phyloP scores from a whole-genome alignment of 352 stramenopile genomes.

The Phytopythium kandeliae region DNA sequence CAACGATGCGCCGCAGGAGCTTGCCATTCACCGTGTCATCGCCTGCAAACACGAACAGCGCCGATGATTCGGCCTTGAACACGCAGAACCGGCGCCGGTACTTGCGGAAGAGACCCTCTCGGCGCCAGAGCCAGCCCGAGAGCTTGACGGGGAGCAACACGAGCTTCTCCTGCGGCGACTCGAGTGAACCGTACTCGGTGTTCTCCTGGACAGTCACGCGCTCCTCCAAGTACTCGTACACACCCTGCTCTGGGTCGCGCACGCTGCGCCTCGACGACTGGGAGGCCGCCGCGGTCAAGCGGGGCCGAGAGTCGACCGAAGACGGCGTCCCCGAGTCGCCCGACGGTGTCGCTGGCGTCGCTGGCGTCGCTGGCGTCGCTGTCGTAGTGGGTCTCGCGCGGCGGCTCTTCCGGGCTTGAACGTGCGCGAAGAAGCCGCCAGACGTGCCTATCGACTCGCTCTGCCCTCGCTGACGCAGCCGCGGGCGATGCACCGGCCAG shows the following conservation, averaged over 20 bases:
- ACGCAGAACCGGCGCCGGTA: constrained; percentile 55
- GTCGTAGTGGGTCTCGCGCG: not conserved
- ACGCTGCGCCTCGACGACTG: constrained; percentile 21
- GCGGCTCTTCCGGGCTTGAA: not conserved
- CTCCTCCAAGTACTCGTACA: constrained; percentile 65
- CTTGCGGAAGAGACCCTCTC: constrained; percentile 33
- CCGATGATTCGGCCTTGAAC: constrained; percentile 32
- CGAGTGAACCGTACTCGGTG: too few relatives aligned
- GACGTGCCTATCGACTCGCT: not conserved
- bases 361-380: not conserved
- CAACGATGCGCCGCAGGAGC: constrained; percentile 28
- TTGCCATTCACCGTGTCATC: constrained; percentile 37
- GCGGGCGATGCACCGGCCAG: not conserved
- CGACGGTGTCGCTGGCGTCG: too few relatives aligned
- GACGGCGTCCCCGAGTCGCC: not conserved
- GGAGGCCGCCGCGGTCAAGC: not conserved
- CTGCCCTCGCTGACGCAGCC: not conserved
- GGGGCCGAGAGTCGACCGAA: not conserved
- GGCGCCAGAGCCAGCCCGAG: constrained; percentile 51
- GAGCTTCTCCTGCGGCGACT: not conserved
- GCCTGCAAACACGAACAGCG: constrained; percentile 39
- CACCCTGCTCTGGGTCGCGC: constrained; percentile 37
- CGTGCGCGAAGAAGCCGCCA: not conserved
- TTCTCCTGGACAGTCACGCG: constrained; percentile 12
- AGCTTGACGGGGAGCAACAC: constrained; percentile 28